A percentile compares a stretch with the other conserved stretches of the same genome.
Conservation (phyloP, 2,329 filamentous ascomycete genomes). For the Dryadomyces sulphureus region DNA sequence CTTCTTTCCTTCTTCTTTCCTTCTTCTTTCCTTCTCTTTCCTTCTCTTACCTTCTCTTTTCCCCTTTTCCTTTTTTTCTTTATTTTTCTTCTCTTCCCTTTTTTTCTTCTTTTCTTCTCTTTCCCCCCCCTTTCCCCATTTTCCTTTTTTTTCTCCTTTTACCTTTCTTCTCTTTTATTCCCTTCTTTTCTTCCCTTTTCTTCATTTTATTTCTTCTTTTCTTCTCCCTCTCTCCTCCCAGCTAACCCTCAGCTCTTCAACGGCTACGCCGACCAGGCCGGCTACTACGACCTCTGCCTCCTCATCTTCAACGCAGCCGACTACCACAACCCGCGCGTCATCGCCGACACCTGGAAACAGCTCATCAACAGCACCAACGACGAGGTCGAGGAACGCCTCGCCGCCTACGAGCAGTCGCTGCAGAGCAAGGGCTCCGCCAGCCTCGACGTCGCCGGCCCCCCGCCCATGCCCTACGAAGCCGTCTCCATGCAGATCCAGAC, state of each 20-base stretch:
- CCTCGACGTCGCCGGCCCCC: constrained; percentile 20
- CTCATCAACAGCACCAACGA: constrained; percentile 60
- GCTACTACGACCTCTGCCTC: constrained; percentile 84
- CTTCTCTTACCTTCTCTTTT: constrained; percentile 7
- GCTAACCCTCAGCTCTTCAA: constrained; percentile 60
- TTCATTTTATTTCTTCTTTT: background rate
- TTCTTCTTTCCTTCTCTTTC: background rate
- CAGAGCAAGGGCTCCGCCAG: constrained; percentile 12
- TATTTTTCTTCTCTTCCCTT: background rate
- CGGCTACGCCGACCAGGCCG: constrained; percentile 71
- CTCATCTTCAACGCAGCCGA: constrained; percentile 87
- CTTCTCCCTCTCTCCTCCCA: constrained; percentile 5
- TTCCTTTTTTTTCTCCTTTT: too few species aligned
- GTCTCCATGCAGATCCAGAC: constrained; percentile 49
- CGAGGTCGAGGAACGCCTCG: constrained; percentile 29
- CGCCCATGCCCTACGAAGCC: constrained; percentile 51
- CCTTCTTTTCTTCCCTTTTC: too few species aligned
- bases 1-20: too few species aligned
- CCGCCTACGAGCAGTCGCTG: constrained; percentile 21
- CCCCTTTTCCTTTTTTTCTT: constrained; percentile 9
- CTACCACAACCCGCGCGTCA: constrained; percentile 75
- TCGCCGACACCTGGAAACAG: constrained; percentile 70
- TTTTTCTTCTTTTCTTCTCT: constrained; percentile 9
- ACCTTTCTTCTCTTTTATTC: too few species aligned
- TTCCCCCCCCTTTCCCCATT: background rate